A percentile compares a stretch with the other conserved stretches of the same genome.
Evolutionary conservation across 2,329 filamentous ascomycete species (phyloP).

Genomic region (Fusarium kyushuense): DNA sequence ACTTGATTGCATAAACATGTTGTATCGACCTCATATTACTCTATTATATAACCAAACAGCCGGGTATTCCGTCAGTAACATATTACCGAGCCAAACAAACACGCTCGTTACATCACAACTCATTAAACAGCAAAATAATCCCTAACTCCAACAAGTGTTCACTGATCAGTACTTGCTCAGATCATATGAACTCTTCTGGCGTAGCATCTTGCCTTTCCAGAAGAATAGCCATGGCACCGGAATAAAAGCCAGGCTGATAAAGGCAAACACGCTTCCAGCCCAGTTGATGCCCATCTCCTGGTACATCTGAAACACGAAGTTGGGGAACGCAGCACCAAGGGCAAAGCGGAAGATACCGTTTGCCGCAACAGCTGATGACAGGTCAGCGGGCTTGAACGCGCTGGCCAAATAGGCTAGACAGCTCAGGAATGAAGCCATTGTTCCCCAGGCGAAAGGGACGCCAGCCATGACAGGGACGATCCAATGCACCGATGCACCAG

Average conservation of each 20-base stretch:
- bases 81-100: not conserved
- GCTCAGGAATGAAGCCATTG: constrained; percentile 7
- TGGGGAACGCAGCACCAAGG: constrained; percentile 8
- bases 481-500: constrained; percentile 13
- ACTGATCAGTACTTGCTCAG: not conserved
- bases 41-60: constrained; percentile 1
- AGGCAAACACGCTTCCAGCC: constrained; percentile 4
- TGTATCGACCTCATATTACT: not conserved
- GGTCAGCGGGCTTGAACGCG: not conserved
- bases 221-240: constrained; percentile 8
- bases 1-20: not conserved
- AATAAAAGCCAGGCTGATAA: constrained; percentile 7
- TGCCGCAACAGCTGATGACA: not conserved
- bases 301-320: constrained; percentile 3
- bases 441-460: constrained; percentile 17
- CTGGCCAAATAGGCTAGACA: constrained; percentile 3
- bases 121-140: not conserved
- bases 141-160: not conserved
- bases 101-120: not conserved
- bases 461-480: constrained; percentile 19
- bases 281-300: not conserved
- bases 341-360: constrained; percentile 14
- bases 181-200: constrained; percentile 3
- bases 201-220: constrained; percentile 4
- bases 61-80: constrained; percentile 5